Evolutionary conservation across 2,329 filamentous ascomycete species (phyloP).

Genomic region (Fusarium torulosum): DNA sequence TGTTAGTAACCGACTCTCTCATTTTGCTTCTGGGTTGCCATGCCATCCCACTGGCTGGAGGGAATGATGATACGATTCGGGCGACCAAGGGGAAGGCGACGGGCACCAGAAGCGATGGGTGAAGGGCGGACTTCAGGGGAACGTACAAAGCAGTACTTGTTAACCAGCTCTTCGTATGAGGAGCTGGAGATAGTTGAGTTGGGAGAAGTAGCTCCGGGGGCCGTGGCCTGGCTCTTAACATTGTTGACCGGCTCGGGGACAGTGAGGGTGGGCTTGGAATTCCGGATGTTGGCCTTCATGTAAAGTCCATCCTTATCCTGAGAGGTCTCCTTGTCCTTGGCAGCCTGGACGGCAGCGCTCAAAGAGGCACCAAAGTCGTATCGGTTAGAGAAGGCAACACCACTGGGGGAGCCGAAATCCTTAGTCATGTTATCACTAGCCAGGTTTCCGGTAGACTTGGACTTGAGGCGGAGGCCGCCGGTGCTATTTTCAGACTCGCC

Average conservation of each 20-base stretch:
- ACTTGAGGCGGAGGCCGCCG: conserved; percentile 76
- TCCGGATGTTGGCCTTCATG: conserved; percentile 63
- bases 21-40: conserved; percentile 33
- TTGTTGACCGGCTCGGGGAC: conserved; percentile 37
- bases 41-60: conserved; percentile 38
- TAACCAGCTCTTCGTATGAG: conserved; percentile 95
- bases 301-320: conserved; percentile 70
- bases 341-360: conserved; percentile 81
- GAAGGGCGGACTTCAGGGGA: conserved; percentile 58
- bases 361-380: conserved; percentile 98
- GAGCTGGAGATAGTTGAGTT: conserved; percentile 77
- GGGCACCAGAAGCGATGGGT: conserved; percentile 34
- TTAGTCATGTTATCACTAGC: conserved; percentile 71
- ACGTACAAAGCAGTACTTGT: conserved; percentile 99
- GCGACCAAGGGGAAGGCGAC: conserved; percentile 39
- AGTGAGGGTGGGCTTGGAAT: conserved; percentile 46
- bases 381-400: conserved; percentile 87
- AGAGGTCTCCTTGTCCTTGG: conserved; percentile 73
- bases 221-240: conserved; percentile 31
- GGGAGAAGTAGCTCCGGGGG: conserved; percentile 64
- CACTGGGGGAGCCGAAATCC: conserved; percentile 67
- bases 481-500: conserved; percentile 70
- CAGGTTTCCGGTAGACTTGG: conserved; percentile 72
- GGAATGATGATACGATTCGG: conserved; percentile 29
- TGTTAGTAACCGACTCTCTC: conserved; percentile 57